A percentile compares a stretch with the other conserved stretches of the same genome.
phyloP scores from a whole-genome alignment of 768 basidiomycete genomes.

The Nidularia pulvinata region DNA sequence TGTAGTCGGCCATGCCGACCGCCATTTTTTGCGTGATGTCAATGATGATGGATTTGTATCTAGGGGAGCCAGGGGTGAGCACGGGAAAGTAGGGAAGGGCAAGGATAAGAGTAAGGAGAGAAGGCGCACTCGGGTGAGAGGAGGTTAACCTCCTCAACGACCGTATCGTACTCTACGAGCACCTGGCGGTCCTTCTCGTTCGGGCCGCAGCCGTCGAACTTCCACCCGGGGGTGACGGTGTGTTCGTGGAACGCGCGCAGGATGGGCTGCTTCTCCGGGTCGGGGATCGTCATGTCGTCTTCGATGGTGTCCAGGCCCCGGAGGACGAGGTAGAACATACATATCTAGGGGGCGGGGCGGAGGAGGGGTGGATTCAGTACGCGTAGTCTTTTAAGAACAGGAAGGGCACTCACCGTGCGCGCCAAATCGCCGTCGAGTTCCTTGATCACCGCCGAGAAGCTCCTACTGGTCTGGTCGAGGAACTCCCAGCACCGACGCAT shows the following conservation, averaged over 20 bases:
- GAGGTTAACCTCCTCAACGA: conserved; percentile 78
- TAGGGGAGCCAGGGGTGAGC: conserved; percentile 17
- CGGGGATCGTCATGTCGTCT: conserved; percentile 96
- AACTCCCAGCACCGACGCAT: conserved; percentile 94
- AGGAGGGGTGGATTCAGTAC: no score
- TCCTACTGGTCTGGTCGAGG: conserved; percentile 86
- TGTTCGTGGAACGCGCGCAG: conserved; percentile 82
- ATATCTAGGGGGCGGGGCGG: conserved; percentile 54
- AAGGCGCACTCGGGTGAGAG: conserved; percentile 60
- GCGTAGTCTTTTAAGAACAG: not conserved
- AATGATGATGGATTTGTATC: conserved; percentile 79
- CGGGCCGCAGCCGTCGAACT: conserved; percentile 77
- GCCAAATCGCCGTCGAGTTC: conserved; percentile 96
- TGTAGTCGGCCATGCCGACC: conserved; percentile 94
- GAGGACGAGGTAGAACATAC: conserved; percentile 93
- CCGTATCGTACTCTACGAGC: conserved; percentile 78
- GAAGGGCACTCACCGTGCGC: conserved; percentile 66
- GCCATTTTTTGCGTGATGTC: conserved; percentile 90
- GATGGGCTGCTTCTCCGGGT: conserved; percentile 82
- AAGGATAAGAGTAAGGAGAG: conserved; percentile 7
- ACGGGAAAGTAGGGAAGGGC: not conserved
- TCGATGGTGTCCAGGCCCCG: conserved; percentile 97
- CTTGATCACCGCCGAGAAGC: conserved; percentile 93
- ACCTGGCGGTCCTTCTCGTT: conserved; percentile 88
- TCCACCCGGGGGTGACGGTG: conserved; percentile 85